Evolutionary conservation across 495 filamentous ascomycete species (phyloP).

Genomic region (Aspergillus avenaceus): DNA sequence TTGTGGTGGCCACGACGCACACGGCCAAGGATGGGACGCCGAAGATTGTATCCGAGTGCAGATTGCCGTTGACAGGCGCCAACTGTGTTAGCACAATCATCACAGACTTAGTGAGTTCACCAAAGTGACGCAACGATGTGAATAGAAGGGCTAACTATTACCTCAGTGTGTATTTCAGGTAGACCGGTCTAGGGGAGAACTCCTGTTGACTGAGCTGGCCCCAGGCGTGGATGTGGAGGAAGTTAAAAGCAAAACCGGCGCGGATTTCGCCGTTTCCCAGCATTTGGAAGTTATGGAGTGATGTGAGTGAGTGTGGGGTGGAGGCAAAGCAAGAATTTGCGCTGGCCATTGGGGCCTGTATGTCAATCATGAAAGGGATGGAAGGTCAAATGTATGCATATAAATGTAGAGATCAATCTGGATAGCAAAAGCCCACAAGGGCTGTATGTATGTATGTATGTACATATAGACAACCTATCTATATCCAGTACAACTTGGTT

Average conservation of each 20-base stretch:
- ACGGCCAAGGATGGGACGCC: conserved; percentile 82
- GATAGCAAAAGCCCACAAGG: not conserved
- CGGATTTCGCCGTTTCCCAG: conserved; percentile 68
- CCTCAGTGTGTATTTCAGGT: conserved; percentile 76
- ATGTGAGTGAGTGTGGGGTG: conserved; percentile 15
- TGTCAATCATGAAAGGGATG: no score
- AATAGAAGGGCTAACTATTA: not conserved
- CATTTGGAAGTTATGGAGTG: conserved; percentile 73
- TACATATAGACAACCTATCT: no score
- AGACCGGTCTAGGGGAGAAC: conserved; percentile 64
- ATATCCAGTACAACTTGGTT: no score
- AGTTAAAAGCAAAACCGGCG: conserved; percentile 79
- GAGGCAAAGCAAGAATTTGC: not conserved
- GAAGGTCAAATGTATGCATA: no score
- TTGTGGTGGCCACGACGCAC: conserved; percentile 91
- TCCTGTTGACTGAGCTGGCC: conserved; percentile 80
- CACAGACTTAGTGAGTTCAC: conserved; percentile 70
- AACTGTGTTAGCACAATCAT: conserved; percentile 87
- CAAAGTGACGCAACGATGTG: not conserved
- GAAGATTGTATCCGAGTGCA: conserved; percentile 84
- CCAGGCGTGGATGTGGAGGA: conserved; percentile 83
- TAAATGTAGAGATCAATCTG: not conserved
- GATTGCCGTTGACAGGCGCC: conserved; percentile 80
- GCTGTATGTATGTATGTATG: not conserved
- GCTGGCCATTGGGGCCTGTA: no score